Conservation (phyloP, 2,329 filamentous ascomycete genomes). For the Colletotrichum plurivorum region DNA sequence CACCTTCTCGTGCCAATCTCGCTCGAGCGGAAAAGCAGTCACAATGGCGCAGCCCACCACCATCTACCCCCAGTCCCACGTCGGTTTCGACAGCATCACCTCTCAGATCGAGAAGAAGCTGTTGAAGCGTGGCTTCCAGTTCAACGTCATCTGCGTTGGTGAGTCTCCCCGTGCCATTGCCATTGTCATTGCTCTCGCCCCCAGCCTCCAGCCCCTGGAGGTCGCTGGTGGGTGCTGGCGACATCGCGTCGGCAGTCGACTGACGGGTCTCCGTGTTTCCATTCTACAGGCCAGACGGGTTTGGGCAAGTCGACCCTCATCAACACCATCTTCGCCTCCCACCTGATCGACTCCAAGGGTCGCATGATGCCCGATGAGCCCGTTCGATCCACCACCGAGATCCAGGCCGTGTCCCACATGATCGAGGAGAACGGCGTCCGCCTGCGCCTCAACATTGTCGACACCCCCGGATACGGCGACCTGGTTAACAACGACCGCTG, state of each 20-base stretch:
- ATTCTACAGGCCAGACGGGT: slow-evolving; percentile 87
- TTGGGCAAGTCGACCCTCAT: slow-evolving; percentile 99
- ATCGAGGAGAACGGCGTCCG: slow-evolving; percentile 99
- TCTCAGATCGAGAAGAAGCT: slow-evolving; percentile 99
- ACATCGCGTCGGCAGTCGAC: slow-evolving; percentile 26
- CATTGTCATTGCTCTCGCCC: slow-evolving; percentile 1
- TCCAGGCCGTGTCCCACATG: slow-evolving; percentile 97
- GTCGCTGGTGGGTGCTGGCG: slow-evolving; percentile 8
- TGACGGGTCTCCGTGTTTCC: slow-evolving; percentile 16
- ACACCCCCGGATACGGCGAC: slow-evolving; percentile 98
- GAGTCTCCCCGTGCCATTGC: slow-evolving; percentile 60
- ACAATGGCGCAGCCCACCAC: slow-evolving; percentile 72
- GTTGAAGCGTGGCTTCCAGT: slow-evolving; percentile 99
- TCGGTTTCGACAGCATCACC: slow-evolving; percentile 99
- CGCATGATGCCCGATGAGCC: slow-evolving; percentile 92
- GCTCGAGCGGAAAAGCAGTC: slow-evolving; percentile 48
- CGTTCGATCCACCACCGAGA: slow-evolving; percentile 96
- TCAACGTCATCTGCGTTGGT: slow-evolving; percentile 99
- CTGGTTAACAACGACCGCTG: slow-evolving; percentile 99
- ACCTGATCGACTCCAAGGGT: slow-evolving; percentile 99
- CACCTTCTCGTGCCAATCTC: slow-evolving; percentile 49
- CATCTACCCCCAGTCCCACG: slow-evolving; percentile 95
- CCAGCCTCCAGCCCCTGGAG: not conserved
- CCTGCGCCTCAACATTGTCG: slow-evolving; percentile 97
- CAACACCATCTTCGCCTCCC: slow-evolving; percentile 99